Base-by-base conservation (phyloP, 352 stramenopile genomes). In the Globisporangium spiculum region DNA sequence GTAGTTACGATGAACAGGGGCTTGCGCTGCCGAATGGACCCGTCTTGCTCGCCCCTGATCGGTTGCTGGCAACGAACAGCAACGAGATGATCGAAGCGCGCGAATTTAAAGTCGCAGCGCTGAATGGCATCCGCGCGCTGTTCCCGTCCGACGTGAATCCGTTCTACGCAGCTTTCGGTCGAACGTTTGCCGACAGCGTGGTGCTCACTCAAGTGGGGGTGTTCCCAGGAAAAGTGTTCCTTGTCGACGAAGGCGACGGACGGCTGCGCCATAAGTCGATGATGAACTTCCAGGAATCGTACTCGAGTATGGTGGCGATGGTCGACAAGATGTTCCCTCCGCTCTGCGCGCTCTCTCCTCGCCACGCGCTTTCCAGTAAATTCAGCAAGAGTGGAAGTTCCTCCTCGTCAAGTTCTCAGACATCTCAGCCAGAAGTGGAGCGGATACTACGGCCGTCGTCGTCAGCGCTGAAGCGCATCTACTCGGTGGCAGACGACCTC, bases 141-240 rank as follows among this genome's bases (percentile, higher is more conserved):
- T 97, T 96, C 66, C 86, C 86, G 7, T 46, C 75, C 27, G 86
- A 93, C 34, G 76, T 92, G 36, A 93, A 92, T 56, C 85, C 89
- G 20, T 96, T 95, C 66, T 93, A 93, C 68, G 86, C 87, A 2
- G 87, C 84, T 6, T 96, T 97, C 64, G 85, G 87, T 30, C 90
- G 81, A 30, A 89, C 74, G 2, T 63, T 82, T 26, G 76, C 71
- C 1, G 81, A 93, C 63, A 88, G 75, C 38, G 63, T 77, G 8
- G 70, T 84, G 24, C 91, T 94, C 63, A 83, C 79, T 3, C 69
- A 90, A n/a, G 80, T 82, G 1, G 88, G 89, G n/a, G 82, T 97
- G 1, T 92, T 91, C 60, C 76, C 77, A 5, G 87, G 85, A 4
- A 93, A 93, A 58, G 80, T 92, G 34, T 92, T 95, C 41, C 60